Percentiles rank a stretch among this genome's conserved stretches.
These are phyloP conservation scores for Serendipita indica DNA, from an alignment of 768 basidiomycete species.

Conservation along the genomic window DNA sequence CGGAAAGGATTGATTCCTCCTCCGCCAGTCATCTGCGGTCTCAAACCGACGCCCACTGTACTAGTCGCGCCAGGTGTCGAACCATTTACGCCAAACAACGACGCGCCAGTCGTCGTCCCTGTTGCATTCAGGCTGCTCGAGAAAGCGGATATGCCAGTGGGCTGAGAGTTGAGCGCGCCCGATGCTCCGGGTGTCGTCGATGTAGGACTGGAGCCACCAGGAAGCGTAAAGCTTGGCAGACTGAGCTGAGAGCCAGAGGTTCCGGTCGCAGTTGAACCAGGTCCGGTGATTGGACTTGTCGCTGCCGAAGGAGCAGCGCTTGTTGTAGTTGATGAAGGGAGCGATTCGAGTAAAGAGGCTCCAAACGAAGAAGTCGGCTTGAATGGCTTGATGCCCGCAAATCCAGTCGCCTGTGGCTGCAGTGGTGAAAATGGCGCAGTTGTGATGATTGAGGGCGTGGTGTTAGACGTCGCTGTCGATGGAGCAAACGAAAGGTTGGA, in stretches of 20 bases:
- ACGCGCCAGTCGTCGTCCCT: conserved; percentile 26
- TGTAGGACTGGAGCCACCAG: background rate
- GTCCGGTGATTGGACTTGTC: background rate
- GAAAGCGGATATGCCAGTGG: conserved; percentile 22
- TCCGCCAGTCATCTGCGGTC: conserved; percentile 28
- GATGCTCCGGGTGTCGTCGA: conserved; percentile 14
- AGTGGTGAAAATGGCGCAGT: conserved; percentile 18
- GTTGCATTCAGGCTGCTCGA: conserved; percentile 43
- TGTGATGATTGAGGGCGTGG: background rate
- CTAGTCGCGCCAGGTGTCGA: conserved; percentile 6
- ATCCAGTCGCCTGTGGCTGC: conserved; percentile 36
- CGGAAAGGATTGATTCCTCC: conserved; percentile 30
- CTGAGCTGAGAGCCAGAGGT: background rate
- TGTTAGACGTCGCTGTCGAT: background rate
- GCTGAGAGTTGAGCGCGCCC: conserved; percentile 25
- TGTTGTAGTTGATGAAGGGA: conserved; percentile 61
- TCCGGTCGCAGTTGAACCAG: background rate
- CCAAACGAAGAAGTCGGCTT: conserved; percentile 74
- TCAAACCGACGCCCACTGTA: conserved; percentile 22
- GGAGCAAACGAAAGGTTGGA: background rate
- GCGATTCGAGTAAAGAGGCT: conserved; percentile 50
- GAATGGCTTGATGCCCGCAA: conserved; percentile 58
- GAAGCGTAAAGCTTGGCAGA: background rate
- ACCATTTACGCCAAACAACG: background rate
- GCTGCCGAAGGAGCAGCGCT: background rate